Percentiles rank a stretch among this genome's conserved stretches.
phyloP scores from a whole-genome alignment of 768 basidiomycete genomes.

The Phallus indusiatus region DNA sequence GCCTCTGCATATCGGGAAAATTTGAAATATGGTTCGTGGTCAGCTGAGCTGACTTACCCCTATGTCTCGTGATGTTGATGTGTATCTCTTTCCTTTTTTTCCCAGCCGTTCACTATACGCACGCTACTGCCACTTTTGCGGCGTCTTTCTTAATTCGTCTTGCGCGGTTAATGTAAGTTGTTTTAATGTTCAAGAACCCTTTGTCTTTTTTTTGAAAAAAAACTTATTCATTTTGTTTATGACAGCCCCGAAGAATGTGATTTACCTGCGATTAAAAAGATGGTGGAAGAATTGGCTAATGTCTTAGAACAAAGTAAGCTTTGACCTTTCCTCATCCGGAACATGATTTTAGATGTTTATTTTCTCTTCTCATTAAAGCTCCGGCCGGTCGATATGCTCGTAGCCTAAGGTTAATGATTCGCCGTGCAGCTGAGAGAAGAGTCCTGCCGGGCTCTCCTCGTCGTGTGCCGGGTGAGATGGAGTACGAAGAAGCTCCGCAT shows the following conservation, averaged over 20 bases:
- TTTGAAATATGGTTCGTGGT: conserved; percentile 75
- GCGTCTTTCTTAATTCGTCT: conserved; percentile 85
- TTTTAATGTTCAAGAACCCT: background rate
- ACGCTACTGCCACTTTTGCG: conserved; percentile 89
- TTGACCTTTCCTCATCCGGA: background rate
- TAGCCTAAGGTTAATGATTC: conserved; percentile 83
- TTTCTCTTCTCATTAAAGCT: conserved; percentile 34
- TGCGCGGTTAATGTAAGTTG: conserved; percentile 72
- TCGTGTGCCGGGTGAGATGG: background rate
- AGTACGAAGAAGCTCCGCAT: background rate
- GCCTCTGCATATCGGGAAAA: conserved; percentile 81
- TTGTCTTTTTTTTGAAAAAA: background rate
- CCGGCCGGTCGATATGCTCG: conserved; percentile 90
- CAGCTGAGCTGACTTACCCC: conserved; percentile 3
- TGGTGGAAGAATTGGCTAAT: conserved; percentile 69
- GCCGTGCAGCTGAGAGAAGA: conserved; percentile 30
- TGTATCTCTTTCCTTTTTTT: background rate
- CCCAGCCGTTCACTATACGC: conserved; percentile 80
- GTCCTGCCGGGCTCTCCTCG: conserved; percentile 20
- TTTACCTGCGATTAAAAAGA: conserved; percentile 56
- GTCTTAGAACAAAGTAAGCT: conserved; percentile 71
- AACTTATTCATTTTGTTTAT: conserved; percentile 3
- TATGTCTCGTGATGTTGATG: background rate
- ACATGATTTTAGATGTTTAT: background rate
- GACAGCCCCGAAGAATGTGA: conserved; percentile 79